These are phyloP conservation scores for Butyriboletus loyo DNA, from an alignment of 768 basidiomycete genomes.

Conservation along the genomic window DNA sequence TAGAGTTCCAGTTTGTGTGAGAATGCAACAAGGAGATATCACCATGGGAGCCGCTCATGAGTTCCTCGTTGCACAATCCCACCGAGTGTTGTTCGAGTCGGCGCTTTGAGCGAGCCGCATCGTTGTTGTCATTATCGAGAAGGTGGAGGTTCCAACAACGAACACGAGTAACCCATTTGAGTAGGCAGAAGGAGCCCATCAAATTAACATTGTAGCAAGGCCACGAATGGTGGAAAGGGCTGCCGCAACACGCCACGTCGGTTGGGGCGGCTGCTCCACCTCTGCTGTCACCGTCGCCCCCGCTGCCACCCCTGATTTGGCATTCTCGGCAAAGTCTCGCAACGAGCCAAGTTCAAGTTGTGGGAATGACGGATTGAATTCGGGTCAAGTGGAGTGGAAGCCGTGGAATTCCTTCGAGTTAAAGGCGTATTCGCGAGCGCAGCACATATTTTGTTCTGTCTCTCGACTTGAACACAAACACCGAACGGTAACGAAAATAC, in stretches of 20 bases:
- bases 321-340: constrained; percentile 3
- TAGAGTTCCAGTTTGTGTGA: too few species aligned
- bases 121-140: not conserved
- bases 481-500: not conserved
- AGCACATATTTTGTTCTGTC: not conserved
- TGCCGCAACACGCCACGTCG: not conserved
- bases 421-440: not conserved
- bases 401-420: not conserved
- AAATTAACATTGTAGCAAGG: not conserved
- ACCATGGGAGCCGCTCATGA: not conserved
- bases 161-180: not conserved
- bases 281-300: constrained; percentile 6
- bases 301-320: too few species aligned
- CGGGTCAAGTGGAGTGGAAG: not conserved
- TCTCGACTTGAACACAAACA: not conserved
- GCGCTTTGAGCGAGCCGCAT: not conserved
- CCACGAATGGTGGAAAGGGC: too few species aligned
- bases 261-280: constrained; percentile 7
- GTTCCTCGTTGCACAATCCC: not conserved
- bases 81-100: not conserved
- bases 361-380: constrained; percentile 12
- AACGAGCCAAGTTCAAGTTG: not conserved
- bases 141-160: not conserved
- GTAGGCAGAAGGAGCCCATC: not conserved
- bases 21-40: too few species aligned